phyloP scores from a whole-genome alignment of 176 grass and related monocot genomes.

The Ampelocalamus luodianensis region DNA sequence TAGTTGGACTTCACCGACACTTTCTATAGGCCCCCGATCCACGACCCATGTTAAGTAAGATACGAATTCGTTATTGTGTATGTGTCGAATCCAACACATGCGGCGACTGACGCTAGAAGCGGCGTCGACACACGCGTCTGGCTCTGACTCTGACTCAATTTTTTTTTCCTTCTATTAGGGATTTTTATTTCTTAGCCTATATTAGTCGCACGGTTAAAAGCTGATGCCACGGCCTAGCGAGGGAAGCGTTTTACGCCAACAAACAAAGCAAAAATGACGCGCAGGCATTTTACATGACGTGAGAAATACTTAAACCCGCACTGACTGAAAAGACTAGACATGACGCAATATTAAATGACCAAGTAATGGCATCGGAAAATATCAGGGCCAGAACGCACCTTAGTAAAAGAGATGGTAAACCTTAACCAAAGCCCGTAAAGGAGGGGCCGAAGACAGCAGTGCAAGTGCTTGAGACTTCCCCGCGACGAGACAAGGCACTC shows the following conservation, averaged over 20 bases:
- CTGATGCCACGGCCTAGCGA: neutral
- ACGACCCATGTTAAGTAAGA: neutral
- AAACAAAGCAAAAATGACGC: neutral
- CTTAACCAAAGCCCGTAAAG: neutral
- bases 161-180: too few relatives aligned
- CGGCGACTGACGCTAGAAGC: too few relatives aligned
- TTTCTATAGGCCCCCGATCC: neutral
- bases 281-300: too few relatives aligned
- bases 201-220: too few relatives aligned
- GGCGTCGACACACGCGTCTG: too few relatives aligned
- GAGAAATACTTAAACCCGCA: neutral
- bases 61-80: too few relatives aligned
- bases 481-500: constrained; percentile 3
- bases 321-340: neutral
- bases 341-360: neutral
- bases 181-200: too few relatives aligned
- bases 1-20: constrained; percentile 20
- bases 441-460: neutral
- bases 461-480: neutral
- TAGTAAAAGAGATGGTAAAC: too few relatives aligned
- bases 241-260: neutral
- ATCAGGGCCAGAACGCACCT: neutral
- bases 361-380: constrained; percentile 24
- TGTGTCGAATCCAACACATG: too few relatives aligned
- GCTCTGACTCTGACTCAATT: too few relatives aligned